Evolutionary conservation across 2,329 filamentous ascomycete genomes (phyloP), one percentile per base, ranked within the genome.

Genomic region (Colletotrichum truncatum): DNA sequence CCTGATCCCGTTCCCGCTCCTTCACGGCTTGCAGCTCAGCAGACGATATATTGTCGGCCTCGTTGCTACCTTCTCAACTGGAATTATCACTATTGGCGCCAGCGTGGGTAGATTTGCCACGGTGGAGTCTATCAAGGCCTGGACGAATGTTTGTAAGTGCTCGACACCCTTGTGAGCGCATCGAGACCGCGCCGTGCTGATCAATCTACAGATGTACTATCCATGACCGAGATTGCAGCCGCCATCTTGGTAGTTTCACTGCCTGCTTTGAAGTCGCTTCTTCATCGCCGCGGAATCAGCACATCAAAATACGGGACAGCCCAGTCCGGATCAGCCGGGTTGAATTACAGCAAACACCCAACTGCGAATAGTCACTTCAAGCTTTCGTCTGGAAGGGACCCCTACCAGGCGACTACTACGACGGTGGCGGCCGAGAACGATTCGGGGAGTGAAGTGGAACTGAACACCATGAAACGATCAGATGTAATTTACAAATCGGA

Each of bases 111-210:
- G 71, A 7, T 72, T 73, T 21, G 58, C 54, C 6, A 71, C 69
- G 1, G 66, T 70, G 14, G 56, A 68, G 32, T 56, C 58, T 23
- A 69, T 70, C 30, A 60, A 67, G 32, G 59, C 56, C 16, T 70
- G 69, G 69, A 67, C 69, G 10, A 70, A 70, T 25, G 69, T 70
- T 36, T 70, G 69, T 70, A 46, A 45, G 69, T 70, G 49, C 56
- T 8, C 4, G 9, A 6, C 2, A 4, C 4, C 4, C 39, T 14
- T 12, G 39, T 10, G 4, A 4, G 3, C 3, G 10, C 3, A 12
- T 18, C 4, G 11, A 39, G 3, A 23, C n/a, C n/a, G n/a, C 18
- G 3, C 21, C 14, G 18, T 23, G 2, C 14, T 58, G 2, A 67
- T 30, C 32, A 6, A 7, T 7, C 4, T 4, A 2, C 49, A 70